Evolutionary conservation across 768 basidiomycete genomes (phyloP), one percentile per base, ranked within the genome.

Genomic region (Paxillus ammoniavirescens): DNA sequence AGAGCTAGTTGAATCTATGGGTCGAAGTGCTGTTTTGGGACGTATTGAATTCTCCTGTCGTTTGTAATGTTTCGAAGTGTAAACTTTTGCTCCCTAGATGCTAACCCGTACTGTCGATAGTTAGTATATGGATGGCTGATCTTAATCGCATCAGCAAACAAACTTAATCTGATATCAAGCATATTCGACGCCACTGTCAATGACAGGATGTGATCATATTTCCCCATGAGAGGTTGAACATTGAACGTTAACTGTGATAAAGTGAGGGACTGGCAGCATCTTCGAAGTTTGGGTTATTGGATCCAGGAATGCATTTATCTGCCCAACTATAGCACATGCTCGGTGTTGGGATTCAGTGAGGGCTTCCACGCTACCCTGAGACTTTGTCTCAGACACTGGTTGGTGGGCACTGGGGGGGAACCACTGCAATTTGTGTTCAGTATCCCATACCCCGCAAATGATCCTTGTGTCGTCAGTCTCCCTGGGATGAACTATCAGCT

Each of bases 401-500:
- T 43, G 18, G 42, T 8, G 12, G n/a, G n/a, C n/a, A n/a, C n/a
- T n/a, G n/a, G n/a, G n/a, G n/a, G 42, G 12, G 42, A 5, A 15
- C 18, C 15, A 3, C 12, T 15, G 7, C 9, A 18, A 12, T 13
- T 21, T 21, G 21, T 21, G 21, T 21, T 26, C 42, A 43, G 26
- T 14, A 43, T 43, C 42, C 2, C 28, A 31, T 52, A 52, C 37
- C 6, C 28, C 21, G 28, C 9, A 14, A 13, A 45, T 30, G 36
- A 18, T 38, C 28, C 41, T 37, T 8, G 45, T 31, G 30, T 37
- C 26, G 50, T 46, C 2, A 41, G 71, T 72, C 38, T 77, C 76
- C 12, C 62, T 61, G 15, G 71, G 73, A 41, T 52, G 69, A 1
- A 65, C 51, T 18, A 60, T 28, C 18, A 63, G n/a, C 53, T 63